phyloP scores from a whole-genome alignment of 148 eudicot species.

The Beta vulgaris region DNA sequence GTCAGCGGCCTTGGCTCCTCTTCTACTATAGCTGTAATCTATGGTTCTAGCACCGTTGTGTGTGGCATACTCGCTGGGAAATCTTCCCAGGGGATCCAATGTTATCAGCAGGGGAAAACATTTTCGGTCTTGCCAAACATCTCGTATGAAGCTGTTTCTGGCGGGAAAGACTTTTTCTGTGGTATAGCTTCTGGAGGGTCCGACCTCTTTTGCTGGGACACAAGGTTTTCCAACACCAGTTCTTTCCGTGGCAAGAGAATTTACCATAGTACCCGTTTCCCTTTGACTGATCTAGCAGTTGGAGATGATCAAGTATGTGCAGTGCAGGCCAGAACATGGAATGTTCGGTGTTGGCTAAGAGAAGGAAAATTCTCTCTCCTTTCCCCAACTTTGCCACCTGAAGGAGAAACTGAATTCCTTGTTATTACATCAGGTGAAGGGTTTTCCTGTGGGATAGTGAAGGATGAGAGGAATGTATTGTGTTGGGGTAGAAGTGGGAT shows the following conservation, averaged over 20 bases:
- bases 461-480: slow-evolving; percentile 29
- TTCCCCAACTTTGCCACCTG: slow-evolving; percentile 21
- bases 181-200: slow-evolving; percentile 41
- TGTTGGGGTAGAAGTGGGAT: slow-evolving; percentile 56
- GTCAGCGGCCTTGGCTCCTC: slow-evolving; percentile 39
- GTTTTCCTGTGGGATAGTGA: slow-evolving; percentile 50
- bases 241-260: slow-evolving; percentile 26
- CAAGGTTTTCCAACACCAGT: slow-evolving; percentile 15
- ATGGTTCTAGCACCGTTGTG: slow-evolving; percentile 33
- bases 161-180: slow-evolving; percentile 44
- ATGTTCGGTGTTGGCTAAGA: slow-evolving; percentile 39
- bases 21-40: slow-evolving; percentile 43
- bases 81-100: slow-evolving; percentile 37
- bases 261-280: slow-evolving; percentile 24
- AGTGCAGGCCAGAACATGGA: slow-evolving; percentile 30
- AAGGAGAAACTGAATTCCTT: slow-evolving; percentile 22
- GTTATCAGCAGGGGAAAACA: slow-evolving; percentile 31
- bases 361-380: slow-evolving; percentile 4
- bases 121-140: slow-evolving; percentile 33
- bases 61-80: slow-evolving; percentile 52
- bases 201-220: slow-evolving; percentile 53
- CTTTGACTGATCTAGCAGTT: slow-evolving; percentile 34
- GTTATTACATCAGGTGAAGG: slow-evolving; percentile 49
- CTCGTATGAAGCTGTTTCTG: slow-evolving; percentile 45
- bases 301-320: slow-evolving; percentile 45